Base-by-base conservation (phyloP, 768 basidiomycete species). In the Lanmaoa pseudosensibilis region DNA sequence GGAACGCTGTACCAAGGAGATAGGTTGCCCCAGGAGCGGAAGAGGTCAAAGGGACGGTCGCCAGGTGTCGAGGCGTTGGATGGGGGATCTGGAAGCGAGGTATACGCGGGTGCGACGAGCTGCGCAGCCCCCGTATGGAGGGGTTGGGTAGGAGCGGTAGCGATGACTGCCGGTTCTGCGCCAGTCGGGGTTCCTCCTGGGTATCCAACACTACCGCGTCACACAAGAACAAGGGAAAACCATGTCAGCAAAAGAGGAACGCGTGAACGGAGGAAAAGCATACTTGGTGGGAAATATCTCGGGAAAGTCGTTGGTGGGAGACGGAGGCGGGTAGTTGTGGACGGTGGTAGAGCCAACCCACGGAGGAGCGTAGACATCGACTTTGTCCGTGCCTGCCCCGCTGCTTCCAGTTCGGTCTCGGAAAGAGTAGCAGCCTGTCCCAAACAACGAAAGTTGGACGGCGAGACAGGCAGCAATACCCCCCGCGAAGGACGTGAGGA, bases 1-100 rank as follows among this genome's bases (percentile, higher is more conserved):
- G 77, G 76, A 19, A 90, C 84, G 60, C 86, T 90, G 69, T 87
- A 93, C 92, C 92, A 94, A 12, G 92, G 92, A 1, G 87, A 87
- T 40, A 92, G 69, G 65, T 92, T 93, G 1, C 92, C 92, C 92
- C 92, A 94, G 41, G 83, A 80, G 67, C 78, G 82, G 72, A 92
- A 84, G 43, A 93, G 64, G 65, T 87, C 82, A 61, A 90, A 92
- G 11, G 75, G 55, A 36, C 69, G 69, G 18, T 73, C 70, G 4
- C 12, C 19, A n/a, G 62, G 46, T 45, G 55, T 54, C 23, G 48
- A 13, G 2, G 50, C 46, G 2, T 46, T 39, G 37, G 54, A 51
- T 5, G 45, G 5, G 36, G 51, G 39, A 41, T 69, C 65, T 19
- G 62, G 62, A 58, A 80, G 54, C 1, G 58, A 34, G 7, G 48